phyloP scores from a whole-genome alignment of 176 grass and related monocot genomes.

The Musa itinerans region DNA sequence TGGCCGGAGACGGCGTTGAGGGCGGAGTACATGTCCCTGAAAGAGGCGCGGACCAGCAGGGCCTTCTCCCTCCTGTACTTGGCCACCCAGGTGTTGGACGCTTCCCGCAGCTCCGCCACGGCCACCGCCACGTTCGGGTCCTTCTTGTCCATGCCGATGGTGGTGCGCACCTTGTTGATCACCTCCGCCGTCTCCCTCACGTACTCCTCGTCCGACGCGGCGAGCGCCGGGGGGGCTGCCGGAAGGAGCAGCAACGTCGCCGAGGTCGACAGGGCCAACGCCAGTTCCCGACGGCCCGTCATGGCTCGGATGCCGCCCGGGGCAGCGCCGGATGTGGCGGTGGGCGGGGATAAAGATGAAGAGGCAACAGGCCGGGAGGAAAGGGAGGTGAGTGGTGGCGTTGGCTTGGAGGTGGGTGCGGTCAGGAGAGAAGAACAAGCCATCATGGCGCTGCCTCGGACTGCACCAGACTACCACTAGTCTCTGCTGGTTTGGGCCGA shows the following conservation, averaged over 20 bases:
- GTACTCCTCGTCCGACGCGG: constrained; percentile 70
- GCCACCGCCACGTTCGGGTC: constrained; percentile 71
- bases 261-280: not conserved
- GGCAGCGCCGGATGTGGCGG: not conserved
- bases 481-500: no score
- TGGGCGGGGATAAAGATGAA: not conserved
- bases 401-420: constrained; percentile 1
- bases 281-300: constrained; percentile 12
- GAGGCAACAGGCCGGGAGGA: not conserved
- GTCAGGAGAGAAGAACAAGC: constrained; percentile 15
- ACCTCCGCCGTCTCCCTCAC: constrained; percentile 79
- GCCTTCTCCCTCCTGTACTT: constrained; percentile 86
- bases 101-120: constrained; percentile 76
- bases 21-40: constrained; percentile 96
- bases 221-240: constrained; percentile 19
- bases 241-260: not conserved
- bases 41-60: constrained; percentile 69
- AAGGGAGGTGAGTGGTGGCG: not conserved
- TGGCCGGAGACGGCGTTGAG: constrained; percentile 94
- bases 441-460: not conserved
- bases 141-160: constrained; percentile 69
- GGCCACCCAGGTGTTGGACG: constrained; percentile 92
- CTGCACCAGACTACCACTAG: no score
- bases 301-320: no score
- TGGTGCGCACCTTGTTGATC: constrained; percentile 85